A percentile compares a stretch with the other conserved stretches of the same genome.
Evolutionary conservation across 106 monocot genomes (phyloP).

Genomic region (Amphibolis antarctica): DNA sequence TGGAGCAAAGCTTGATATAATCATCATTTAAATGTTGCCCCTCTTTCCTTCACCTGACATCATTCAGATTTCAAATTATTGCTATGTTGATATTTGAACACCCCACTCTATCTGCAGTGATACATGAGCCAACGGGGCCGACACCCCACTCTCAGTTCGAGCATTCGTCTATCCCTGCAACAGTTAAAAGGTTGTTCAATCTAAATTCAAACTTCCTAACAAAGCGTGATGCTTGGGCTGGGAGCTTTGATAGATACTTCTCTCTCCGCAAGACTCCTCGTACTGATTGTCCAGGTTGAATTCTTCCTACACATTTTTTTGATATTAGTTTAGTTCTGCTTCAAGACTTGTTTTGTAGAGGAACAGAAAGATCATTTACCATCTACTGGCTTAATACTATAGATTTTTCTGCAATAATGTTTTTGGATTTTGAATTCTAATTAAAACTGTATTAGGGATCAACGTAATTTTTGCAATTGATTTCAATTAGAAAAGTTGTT

Average conservation of each 20-base stretch:
- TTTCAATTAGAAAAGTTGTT: no score
- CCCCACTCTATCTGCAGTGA: slow-evolving; percentile 36
- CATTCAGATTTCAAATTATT: neutral
- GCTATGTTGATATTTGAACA: neutral
- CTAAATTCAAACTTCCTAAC: slow-evolving; percentile 75
- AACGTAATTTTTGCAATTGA: no score
- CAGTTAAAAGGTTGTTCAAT: slow-evolving; percentile 31
- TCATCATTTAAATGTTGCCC: no score
- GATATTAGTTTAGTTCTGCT: neutral
- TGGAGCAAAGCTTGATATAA: neutral
- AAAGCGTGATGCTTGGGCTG: slow-evolving; percentile 91
- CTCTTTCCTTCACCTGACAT: neutral
- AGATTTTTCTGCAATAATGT: no score
- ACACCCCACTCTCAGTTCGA: slow-evolving; percentile 63
- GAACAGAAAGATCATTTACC: no score
- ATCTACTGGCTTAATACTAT: no score
- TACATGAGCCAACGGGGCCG: slow-evolving; percentile 81
- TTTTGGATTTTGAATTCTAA: no score
- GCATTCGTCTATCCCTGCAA: slow-evolving; percentile 56
- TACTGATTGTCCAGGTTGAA: slow-evolving; percentile 75
- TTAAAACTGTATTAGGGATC: no score
- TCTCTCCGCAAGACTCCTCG: slow-evolving; percentile 67
- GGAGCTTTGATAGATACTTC: slow-evolving; percentile 62
- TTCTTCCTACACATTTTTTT: neutral
- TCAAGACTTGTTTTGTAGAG: neutral